Conservation (phyloP, 768 basidiomycete genomes). For the Grammothele lineata region DNA sequence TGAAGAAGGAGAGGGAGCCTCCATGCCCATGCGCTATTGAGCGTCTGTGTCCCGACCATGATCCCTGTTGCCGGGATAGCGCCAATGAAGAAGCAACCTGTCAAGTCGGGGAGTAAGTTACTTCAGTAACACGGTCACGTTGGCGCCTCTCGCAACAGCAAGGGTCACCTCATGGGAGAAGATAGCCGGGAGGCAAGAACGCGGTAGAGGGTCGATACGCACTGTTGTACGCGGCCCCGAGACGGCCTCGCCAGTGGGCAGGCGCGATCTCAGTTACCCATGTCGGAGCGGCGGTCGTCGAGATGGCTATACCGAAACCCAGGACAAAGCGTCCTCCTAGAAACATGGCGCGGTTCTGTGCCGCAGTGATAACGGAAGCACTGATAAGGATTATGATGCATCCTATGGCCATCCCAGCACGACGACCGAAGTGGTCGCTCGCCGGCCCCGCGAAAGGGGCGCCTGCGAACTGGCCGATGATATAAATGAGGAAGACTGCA, state of each 20-base stretch:
- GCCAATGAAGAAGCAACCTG: conserved; percentile 1
- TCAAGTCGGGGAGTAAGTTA: not conserved
- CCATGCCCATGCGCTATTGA: conserved; percentile 71
- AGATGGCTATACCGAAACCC: not conserved
- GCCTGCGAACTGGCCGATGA: not conserved
- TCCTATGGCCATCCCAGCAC: not conserved
- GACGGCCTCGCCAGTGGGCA: not conserved
- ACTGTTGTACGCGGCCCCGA: conserved; percentile 1
- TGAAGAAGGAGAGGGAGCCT: conserved; percentile 77
- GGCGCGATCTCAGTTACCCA: conserved; percentile 5
- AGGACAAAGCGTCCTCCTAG: not conserved
- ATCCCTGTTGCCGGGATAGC: not conserved
- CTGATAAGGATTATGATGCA: not conserved
- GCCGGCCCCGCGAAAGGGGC: not conserved
- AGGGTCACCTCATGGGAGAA: not conserved
- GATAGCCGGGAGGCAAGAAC: too few relatives aligned
- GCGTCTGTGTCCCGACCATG: conserved; percentile 62
- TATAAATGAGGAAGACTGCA: conserved; percentile 1
- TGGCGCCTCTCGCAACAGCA: not conserved
- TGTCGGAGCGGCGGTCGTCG: conserved; percentile 3
- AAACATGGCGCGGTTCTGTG: conserved; percentile 1
- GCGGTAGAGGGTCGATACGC: too few relatives aligned
- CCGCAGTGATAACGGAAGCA: not conserved
- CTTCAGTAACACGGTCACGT: not conserved
- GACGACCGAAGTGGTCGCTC: conserved; percentile 1